Conservation (phyloP, 306 rosid genomes). For the Vigna hirtella region DNA sequence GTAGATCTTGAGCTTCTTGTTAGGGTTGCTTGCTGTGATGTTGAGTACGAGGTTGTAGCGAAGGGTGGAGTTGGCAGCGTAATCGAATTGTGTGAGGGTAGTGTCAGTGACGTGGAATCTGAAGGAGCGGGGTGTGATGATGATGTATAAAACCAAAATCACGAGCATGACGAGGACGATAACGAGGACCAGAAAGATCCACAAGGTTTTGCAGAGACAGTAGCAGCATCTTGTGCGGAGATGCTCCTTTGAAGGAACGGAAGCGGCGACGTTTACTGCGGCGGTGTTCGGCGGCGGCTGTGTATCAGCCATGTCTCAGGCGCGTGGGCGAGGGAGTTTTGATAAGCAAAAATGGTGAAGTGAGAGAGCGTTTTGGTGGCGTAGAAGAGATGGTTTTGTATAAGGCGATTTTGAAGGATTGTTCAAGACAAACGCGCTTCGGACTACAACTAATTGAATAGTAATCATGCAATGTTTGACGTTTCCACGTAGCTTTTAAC, state of each 20-base stretch:
- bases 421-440: background rate
- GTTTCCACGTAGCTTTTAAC: background rate
- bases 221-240: conserved; percentile 25
- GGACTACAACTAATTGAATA: background rate
- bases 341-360: background rate
- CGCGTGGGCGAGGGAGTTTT: background rate
- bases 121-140: conserved; percentile 57
- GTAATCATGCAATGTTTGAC: background rate
- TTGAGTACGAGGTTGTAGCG: conserved; percentile 32
- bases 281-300: background rate
- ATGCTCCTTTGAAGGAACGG: background rate
- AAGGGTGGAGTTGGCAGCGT: conserved; percentile 39
- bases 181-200: conserved; percentile 48
- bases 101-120: conserved; percentile 36
- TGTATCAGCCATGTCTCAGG: background rate
- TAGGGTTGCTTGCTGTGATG: too few species aligned
- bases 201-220: conserved; percentile 54
- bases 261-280: background rate
- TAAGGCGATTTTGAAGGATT: background rate
- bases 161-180: conserved; percentile 45
- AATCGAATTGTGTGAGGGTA: conserved; percentile 52
- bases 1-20: too few species aligned
- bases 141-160: background rate
- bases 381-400: background rate
- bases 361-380: background rate